Conservation (phyloP, 2,329 filamentous ascomycete genomes). For the Atkinsonella hypoxylon region DNA sequence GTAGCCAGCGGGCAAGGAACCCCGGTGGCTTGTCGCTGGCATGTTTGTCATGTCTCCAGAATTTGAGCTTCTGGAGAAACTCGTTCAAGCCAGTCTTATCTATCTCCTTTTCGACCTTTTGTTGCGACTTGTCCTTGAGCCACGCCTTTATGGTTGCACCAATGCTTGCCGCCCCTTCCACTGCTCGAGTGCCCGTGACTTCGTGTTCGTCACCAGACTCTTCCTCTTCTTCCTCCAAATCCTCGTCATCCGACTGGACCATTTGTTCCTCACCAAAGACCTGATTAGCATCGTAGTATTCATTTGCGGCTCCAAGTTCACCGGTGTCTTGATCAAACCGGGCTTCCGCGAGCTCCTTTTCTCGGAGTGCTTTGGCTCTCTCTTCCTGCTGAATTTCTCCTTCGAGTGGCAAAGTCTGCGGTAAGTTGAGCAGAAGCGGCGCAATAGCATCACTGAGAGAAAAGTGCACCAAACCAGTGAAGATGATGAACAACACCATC, state of each 20-base stretch:
- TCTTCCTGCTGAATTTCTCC: slow-evolving; percentile 32
- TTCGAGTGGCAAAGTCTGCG: slow-evolving; percentile 53
- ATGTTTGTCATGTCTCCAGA: slow-evolving; percentile 16
- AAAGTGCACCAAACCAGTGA: slow-evolving; percentile 66
- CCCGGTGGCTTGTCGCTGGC: slow-evolving; percentile 26
- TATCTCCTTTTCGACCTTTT: slow-evolving; percentile 18
- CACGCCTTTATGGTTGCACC: slow-evolving; percentile 19
- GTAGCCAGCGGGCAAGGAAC: slow-evolving; percentile 56
- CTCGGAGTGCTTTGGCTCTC: slow-evolving; percentile 33
- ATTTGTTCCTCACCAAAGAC: slow-evolving; percentile 20
- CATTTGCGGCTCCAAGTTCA: slow-evolving; percentile 17
- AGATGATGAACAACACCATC: slow-evolving; percentile 65
- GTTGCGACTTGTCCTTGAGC: slow-evolving; percentile 25
- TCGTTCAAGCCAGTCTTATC: slow-evolving; percentile 17
- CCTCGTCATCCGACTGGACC: slow-evolving; percentile 15
- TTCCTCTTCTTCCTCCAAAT: slow-evolving; percentile 14
- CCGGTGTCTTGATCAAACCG: slow-evolving; percentile 10
- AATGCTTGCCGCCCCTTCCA: slow-evolving; percentile 27
- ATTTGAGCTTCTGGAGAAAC: slow-evolving; percentile 15
- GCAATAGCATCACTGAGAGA: slow-evolving; percentile 60
- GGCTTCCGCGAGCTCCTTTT: slow-evolving; percentile 12
- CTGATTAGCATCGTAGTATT: slow-evolving; percentile 24
- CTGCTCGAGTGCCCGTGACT: slow-evolving; percentile 17
- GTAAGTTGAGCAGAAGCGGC: slow-evolving; percentile 68
- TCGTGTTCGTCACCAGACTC: slow-evolving; percentile 15